Base-by-base conservation (phyloP, 2,329 filamentous ascomycete species). In the Diplodia scrobiculata region DNA sequence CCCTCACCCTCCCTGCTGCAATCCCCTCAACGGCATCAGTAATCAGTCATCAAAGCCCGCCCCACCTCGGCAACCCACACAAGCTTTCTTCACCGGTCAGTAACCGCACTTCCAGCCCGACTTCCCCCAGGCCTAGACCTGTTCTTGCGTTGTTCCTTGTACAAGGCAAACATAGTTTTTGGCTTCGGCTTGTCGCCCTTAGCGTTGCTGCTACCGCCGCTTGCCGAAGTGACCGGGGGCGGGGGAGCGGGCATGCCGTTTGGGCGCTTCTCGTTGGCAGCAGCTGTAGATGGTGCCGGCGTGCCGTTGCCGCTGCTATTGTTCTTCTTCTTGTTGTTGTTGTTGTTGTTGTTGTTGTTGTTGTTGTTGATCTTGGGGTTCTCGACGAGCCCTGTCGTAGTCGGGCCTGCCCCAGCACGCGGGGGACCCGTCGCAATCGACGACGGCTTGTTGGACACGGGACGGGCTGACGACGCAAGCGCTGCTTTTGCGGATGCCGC, bases 161-260 rank as follows among this genome's bases (percentile, higher is more conserved):
- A 64, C 7, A 32, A 27, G 36, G 17, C 17, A 17, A 64, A 64
- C 36, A 45, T 54, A 34, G 29, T 64, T 69, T 66, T 21, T 3
- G 34, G 34, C 48, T 67, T 63, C 70, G 25, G 51, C 48, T 47
- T 45, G 41, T 11, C 21, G 27, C 51, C 19, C 21, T 27, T 51
- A 4, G 19, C 21, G 10, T n/a, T 11, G 9, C 47, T 9, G n/a
- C 47, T 32, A 0, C 27, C 19, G 10, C 53, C 11, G 1, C 13
- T 10, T 38, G 54, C 36, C 36, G 54, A 45, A 21, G 13, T 45
- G 2, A 2, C 14, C 14, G 38, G 55, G 11, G 55, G 55, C 13
- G 55, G 55, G 7, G 55, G 55, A 13, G 17, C 21, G 29, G 55
- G 38, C 41, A 48, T 48, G 55, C 55, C 38, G 17, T 48, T 60